A percentile compares a stretch with the other conserved stretches of the same genome.
Conservation (phyloP, 768 basidiomycete genomes). For the Podaxis sp. region DNA sequence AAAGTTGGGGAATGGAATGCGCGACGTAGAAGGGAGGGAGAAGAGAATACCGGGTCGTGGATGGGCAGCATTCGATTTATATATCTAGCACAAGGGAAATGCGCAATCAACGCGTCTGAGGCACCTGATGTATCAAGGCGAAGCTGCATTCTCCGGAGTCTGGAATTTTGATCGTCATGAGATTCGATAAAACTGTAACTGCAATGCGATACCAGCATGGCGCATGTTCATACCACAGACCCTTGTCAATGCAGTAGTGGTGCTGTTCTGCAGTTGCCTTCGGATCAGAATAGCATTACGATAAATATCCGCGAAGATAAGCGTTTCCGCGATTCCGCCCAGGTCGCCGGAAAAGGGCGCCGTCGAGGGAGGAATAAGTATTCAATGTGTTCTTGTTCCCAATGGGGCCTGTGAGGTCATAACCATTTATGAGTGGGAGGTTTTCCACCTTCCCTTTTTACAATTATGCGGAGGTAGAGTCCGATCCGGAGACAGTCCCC, state of each 20-base stretch:
- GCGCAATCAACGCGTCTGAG: conserved; percentile 14
- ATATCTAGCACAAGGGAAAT: conserved; percentile 20
- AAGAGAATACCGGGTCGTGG: conserved; percentile 18
- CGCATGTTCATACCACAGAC: conserved; percentile 1
- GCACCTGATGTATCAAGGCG: conserved; percentile 14
- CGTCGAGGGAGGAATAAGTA: not conserved
- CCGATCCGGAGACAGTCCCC: conserved; percentile 7
- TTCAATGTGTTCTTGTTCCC: conserved; percentile 1
- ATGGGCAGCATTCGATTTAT: conserved; percentile 12
- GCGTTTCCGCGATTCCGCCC: conserved; percentile 8
- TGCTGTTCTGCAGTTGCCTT: not conserved
- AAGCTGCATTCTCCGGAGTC: conserved; percentile 17
- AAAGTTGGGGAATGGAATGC: conserved; percentile 17
- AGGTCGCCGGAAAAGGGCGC: not conserved
- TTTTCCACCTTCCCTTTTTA: not conserved
- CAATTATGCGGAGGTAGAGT: not conserved
- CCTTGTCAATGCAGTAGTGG: conserved; percentile 4
- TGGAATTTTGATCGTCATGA: conserved; percentile 17
- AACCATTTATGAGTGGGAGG: not conserved
- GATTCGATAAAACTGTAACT: conserved; percentile 12
- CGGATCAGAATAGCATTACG: conserved; percentile 12
- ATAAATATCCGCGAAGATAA: conserved; percentile 12
- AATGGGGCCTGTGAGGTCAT: conserved; percentile 10
- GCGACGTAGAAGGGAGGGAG: conserved; percentile 14
- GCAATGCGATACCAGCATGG: conserved; percentile 16